Evolutionary conservation across 257 asterid species (phyloP).

Genomic region (Schizonepeta tenuifolia): DNA sequence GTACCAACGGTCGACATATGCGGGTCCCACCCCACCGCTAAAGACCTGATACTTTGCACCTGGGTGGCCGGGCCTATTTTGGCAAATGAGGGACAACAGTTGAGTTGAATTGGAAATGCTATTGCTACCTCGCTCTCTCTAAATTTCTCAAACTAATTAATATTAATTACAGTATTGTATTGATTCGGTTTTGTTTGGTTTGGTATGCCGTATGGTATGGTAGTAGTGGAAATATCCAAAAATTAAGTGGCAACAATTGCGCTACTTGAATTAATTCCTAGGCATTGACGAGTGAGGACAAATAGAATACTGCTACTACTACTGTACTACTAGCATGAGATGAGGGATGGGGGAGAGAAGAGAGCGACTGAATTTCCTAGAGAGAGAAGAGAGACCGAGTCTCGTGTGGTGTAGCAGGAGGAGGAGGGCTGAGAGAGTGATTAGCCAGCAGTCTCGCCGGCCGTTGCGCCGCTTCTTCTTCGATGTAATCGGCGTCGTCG

Average conservation of each 20-base stretch:
- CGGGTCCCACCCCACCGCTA: slow-evolving; percentile 25
- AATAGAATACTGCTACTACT: not conserved
- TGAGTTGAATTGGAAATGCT: no score
- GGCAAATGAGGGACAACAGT: not conserved
- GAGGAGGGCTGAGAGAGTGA: no score
- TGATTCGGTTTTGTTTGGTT: no score
- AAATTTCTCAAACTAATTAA: no score
- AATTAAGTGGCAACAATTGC: not conserved
- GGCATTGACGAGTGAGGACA: not conserved
- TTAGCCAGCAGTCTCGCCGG: slow-evolving; percentile 47
- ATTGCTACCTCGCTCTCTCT: no score
- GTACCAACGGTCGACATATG: slow-evolving; percentile 49
- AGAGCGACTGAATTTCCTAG: slow-evolving; percentile 24
- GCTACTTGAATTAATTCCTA: not conserved
- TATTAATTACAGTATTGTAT: no score
- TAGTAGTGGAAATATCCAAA: no score
- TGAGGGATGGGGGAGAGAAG: no score
- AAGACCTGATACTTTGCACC: not conserved
- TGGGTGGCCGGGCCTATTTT: slow-evolving; percentile 16
- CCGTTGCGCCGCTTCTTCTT: slow-evolving; percentile 41
- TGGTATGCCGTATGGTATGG: no score
- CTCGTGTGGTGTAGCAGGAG: no score
- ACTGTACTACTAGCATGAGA: no score
- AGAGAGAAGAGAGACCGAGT: not conserved
- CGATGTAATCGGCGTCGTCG: slow-evolving; percentile 52